Evolutionary conservation across 2,329 filamentous ascomycete species (phyloP).

Genomic region (Penicillium sp.): DNA sequence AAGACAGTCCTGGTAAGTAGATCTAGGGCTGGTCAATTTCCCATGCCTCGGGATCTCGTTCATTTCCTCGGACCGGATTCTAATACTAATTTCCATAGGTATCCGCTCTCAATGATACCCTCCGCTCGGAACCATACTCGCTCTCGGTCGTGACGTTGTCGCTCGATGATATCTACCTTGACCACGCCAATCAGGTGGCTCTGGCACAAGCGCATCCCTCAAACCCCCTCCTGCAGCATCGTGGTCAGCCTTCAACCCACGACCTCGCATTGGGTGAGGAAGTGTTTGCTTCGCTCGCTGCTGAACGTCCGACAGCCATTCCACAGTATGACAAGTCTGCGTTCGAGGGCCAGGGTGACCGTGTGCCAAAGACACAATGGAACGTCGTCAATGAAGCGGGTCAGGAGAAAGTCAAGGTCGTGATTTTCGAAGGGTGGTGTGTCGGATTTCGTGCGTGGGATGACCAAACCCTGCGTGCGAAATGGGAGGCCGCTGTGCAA

Average conservation of each 20-base stretch:
- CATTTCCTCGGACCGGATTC: slow-evolving; percentile 4
- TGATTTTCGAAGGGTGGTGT: slow-evolving; percentile 87
- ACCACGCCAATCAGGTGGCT: slow-evolving; percentile 57
- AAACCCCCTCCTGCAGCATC: slow-evolving; percentile 69
- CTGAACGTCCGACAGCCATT: slow-evolving; percentile 49
- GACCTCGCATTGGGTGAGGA: slow-evolving; percentile 57
- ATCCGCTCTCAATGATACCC: slow-evolving; percentile 53
- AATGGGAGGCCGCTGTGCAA: slow-evolving; percentile 43
- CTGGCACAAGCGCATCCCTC: slow-evolving; percentile 57
- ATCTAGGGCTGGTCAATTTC: background rate
- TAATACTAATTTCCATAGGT: slow-evolving; percentile 37
- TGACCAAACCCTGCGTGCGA: slow-evolving; percentile 47
- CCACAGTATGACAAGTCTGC: slow-evolving; percentile 79
- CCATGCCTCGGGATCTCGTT: slow-evolving; percentile 2
- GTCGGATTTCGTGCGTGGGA: slow-evolving; percentile 66
- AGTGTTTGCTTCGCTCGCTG: slow-evolving; percentile 54
- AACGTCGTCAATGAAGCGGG: slow-evolving; percentile 39
- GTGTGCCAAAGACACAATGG: slow-evolving; percentile 57
- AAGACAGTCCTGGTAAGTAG: slow-evolving; percentile 73
- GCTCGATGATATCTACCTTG: slow-evolving; percentile 83
- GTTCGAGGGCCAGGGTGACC: slow-evolving; percentile 67
- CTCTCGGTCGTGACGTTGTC: slow-evolving; percentile 64
- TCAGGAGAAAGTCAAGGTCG: slow-evolving; percentile 45
- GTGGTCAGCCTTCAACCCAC: slow-evolving; percentile 77
- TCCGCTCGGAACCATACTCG: slow-evolving; percentile 50